These are phyloP conservation scores for Paraglomus brasilianum DNA, from an alignment of 192 early-diverging fungal genomes.

Conservation along the genomic window DNA sequence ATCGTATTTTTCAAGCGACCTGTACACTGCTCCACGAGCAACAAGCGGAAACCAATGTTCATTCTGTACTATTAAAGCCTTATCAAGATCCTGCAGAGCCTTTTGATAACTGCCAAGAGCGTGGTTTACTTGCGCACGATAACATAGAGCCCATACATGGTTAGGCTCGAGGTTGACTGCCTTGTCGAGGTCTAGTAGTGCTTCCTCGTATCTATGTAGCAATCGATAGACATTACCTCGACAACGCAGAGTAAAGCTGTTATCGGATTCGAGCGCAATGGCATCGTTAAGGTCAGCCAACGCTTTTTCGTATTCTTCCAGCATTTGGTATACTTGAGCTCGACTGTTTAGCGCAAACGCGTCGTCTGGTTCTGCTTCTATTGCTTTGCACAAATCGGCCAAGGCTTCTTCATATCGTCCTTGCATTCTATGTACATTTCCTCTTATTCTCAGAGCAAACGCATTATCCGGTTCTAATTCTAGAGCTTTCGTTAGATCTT, in stretches of 20 bases:
- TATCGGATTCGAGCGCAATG: neutral
- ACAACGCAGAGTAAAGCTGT: conserved; percentile 14
- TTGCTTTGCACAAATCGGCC: no score
- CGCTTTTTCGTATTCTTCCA: conserved; percentile 6
- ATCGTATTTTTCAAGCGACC: conserved; percentile 1
- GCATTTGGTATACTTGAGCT: conserved; percentile 1
- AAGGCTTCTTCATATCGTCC: no score
- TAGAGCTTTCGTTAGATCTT: neutral
- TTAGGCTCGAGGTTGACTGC: neutral
- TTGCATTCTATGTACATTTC: no score
- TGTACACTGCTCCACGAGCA: conserved; percentile 9
- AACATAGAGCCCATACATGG: conserved; percentile 13
- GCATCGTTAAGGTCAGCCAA: neutral
- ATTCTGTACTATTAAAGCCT: neutral
- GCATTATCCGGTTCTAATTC: neutral
- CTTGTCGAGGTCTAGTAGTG: conserved; percentile 18
- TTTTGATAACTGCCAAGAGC: neutral
- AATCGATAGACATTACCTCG: conserved; percentile 3
- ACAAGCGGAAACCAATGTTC: conserved; percentile 9
- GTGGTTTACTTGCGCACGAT: conserved; percentile 2
- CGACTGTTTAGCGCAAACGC: conserved; percentile 1
- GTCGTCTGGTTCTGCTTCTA: no score
- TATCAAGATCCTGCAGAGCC: neutral
- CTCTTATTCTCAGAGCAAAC: no score
- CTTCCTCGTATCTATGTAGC: conserved; percentile 15